Percentiles rank a stretch among this genome's conserved stretches.
Conservation (phyloP, 768 basidiomycete genomes). For the Rubroboletus satanas region DNA sequence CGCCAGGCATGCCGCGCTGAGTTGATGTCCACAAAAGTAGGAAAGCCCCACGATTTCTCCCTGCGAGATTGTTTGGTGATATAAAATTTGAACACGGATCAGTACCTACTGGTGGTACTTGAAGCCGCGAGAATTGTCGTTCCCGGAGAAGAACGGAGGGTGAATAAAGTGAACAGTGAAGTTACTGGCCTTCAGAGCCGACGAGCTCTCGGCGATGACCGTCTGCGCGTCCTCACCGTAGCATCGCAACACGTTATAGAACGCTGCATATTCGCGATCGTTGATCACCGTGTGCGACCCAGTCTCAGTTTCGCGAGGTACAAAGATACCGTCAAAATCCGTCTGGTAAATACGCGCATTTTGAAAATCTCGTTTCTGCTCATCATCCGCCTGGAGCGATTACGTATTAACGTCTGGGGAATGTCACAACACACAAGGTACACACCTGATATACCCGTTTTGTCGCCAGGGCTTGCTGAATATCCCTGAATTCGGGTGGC, state of each 20-base stretch:
- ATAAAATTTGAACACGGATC: too few relatives aligned
- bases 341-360: background rate
- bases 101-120: background rate
- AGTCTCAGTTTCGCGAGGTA: accelerated
- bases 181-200: background rate
- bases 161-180: constrained; percentile 11
- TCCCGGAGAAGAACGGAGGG: constrained; percentile 7
- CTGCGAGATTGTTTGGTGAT: background rate
- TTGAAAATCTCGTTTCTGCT: background rate
- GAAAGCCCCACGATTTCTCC: constrained; percentile 11
- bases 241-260: background rate
- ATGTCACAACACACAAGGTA: background rate
- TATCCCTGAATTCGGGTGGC: background rate
- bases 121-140: background rate
- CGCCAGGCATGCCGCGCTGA: background rate
- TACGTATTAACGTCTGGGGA: background rate
- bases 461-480: background rate
- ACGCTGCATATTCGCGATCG: background rate
- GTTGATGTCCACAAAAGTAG: background rate
- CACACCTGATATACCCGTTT: background rate
- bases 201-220: background rate
- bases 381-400: background rate
- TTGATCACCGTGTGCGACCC: background rate
- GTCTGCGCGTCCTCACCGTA: background rate
- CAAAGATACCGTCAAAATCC: background rate